phyloP scores from a whole-genome alignment of 2,329 filamentous ascomycete genomes.

The Calonectria fujianensis region DNA sequence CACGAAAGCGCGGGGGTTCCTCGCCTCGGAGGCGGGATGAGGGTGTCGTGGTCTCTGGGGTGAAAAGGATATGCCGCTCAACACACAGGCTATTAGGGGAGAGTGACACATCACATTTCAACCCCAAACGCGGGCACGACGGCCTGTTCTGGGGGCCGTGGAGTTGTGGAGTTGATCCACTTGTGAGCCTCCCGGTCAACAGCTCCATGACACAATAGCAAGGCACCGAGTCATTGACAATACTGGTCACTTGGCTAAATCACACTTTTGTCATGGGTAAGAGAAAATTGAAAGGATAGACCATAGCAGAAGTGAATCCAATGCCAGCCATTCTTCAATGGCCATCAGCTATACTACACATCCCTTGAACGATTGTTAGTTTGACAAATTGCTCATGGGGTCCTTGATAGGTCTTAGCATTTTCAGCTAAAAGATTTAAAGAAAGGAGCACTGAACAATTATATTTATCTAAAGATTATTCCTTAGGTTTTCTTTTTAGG shows the following conservation, averaged over 20 bases:
- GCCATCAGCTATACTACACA: too few relatives aligned
- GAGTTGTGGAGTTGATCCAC: background rate
- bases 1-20: background rate
- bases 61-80: too few relatives aligned
- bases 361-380: too few relatives aligned
- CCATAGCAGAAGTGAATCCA: background rate
- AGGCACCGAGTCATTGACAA: background rate
- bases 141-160: background rate
- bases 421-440: too few relatives aligned
- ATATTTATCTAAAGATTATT: too few relatives aligned
- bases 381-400: too few relatives aligned
- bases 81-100: too few relatives aligned
- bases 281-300: background rate
- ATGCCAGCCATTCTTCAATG: too few relatives aligned
- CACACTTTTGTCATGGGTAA: background rate
- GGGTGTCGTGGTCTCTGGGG: background rate
- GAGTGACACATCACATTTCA: too few relatives aligned
- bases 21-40: background rate
- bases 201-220: background rate
- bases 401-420: too few relatives aligned
- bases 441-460: too few relatives aligned
- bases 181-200: background rate
- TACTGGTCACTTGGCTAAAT: background rate
- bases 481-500: too few relatives aligned
- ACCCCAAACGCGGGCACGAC: background rate